Base-by-base conservation (phyloP, 345 rosid species). In the Turnera subulata region DNA sequence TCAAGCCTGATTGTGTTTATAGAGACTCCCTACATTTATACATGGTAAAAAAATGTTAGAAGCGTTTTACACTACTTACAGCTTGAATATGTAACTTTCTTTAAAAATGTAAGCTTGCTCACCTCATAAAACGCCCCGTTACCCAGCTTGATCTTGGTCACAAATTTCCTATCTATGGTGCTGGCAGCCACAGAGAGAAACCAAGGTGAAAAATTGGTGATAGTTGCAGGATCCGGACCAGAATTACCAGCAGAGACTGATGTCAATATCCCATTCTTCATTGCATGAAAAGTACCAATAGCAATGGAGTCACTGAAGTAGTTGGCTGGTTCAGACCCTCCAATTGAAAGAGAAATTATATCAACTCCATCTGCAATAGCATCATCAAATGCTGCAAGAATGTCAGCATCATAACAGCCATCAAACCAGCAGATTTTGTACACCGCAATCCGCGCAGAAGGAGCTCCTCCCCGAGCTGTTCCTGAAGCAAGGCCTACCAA, bases 171-270 rank as follows among this genome's bases (percentile, higher is more conserved):
- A 32, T 73, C 72, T 5, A 60, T 58, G 55, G 61, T 60, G 56
- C 68, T 67, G 6, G 74, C 82, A 18, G 74, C 82, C 40, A 70
- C 76, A 6, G 74, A 56, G 48, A 77, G 61, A 37, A 60, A 21
- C 82, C 76, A 73, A 8, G 78, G 78, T 10, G 70, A 55, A 8
- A 50, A 26, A 50, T 66, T 78, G 15, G 54, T 5, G 5, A 56
- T 20, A 1, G 57, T 39, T 50, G 33, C 51, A 40, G 46, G 50
- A 17, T 2, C 1, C 6, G 76, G 76, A 6, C 69, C 80, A 1
- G 42, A 16, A 58, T 76, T 76, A 0, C 75, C 81, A 11, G 55
- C 73, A 12, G 60, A 33, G 54, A 17, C 37, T 16, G 53, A 64
- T 21, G 66, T 54, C 21, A 62, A 32, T 22, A 62, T 35, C 4